Conservation (phyloP, 768 basidiomycete species). For the Suillus subalutaceus region DNA sequence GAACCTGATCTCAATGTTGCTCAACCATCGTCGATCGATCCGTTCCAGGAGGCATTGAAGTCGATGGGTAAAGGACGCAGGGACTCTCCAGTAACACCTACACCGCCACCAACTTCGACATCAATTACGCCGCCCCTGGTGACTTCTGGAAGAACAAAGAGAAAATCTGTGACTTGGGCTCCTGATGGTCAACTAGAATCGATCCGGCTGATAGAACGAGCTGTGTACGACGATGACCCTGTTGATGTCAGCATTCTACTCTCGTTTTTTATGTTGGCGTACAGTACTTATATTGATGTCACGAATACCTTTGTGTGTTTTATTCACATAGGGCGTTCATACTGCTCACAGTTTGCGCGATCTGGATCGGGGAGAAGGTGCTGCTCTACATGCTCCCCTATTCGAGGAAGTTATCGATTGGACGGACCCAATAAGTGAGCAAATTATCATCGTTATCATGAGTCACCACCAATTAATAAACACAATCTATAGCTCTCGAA, state of each 20-base stretch:
- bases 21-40: slow-evolving; percentile 76
- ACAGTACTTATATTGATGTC: slow-evolving; percentile 53
- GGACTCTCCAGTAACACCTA: slow-evolving; percentile 62
- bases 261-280: slow-evolving; percentile 39
- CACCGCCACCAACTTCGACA: slow-evolving; percentile 49
- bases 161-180: slow-evolving; percentile 81
- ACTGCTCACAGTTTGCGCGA: slow-evolving; percentile 75
- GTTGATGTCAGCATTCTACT: slow-evolving; percentile 74
- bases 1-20: slow-evolving; percentile 63
- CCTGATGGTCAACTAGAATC: slow-evolving; percentile 73
- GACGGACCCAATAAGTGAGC: slow-evolving; percentile 81
- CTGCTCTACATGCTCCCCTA: slow-evolving; percentile 77
- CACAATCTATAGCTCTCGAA: slow-evolving; percentile 65
- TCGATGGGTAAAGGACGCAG: slow-evolving; percentile 66
- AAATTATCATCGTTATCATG: slow-evolving; percentile 21
- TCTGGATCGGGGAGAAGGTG: slow-evolving; percentile 86
- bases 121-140: slow-evolving; percentile 38
- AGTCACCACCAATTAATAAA: slow-evolving; percentile 20
- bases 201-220: slow-evolving; percentile 80
- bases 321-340: slow-evolving; percentile 69
- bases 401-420: slow-evolving; percentile 90
- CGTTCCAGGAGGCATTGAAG: slow-evolving; percentile 83
- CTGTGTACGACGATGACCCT: slow-evolving; percentile 88
- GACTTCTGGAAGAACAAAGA: slow-evolving; percentile 57
- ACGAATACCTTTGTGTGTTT: slow-evolving; percentile 34